Percentiles rank a stretch among this genome's conserved stretches.
phyloP scores from a whole-genome alignment of 2,329 filamentous ascomycete genomes.

The Dryadomyces quercus-mongolicae region DNA sequence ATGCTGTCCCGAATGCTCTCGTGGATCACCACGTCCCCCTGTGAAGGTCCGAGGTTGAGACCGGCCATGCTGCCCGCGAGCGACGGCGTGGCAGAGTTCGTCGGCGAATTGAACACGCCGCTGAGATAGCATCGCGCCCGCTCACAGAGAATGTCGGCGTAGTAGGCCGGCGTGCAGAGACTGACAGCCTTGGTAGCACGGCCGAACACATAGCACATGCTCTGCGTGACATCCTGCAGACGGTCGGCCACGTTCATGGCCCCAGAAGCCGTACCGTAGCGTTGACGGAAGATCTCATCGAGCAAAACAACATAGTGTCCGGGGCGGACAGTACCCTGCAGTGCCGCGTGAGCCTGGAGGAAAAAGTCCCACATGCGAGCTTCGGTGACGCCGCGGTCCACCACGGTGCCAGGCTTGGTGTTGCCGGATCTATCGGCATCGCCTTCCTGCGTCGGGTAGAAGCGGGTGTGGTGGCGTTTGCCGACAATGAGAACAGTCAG shows the following conservation, averaged over 20 bases:
- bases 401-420: slow-evolving; percentile 59
- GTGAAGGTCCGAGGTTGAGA: neutral
- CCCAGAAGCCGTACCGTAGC: slow-evolving; percentile 20
- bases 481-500: slow-evolving; percentile 69
- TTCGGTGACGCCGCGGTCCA: slow-evolving; percentile 73
- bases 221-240: slow-evolving; percentile 62
- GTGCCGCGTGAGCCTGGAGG: slow-evolving; percentile 64
- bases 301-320: slow-evolving; percentile 69
- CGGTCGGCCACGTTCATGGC: slow-evolving; percentile 36
- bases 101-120: neutral
- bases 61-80: neutral
- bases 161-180: slow-evolving; percentile 80
- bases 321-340: slow-evolving; percentile 54
- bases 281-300: slow-evolving; percentile 51
- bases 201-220: slow-evolving; percentile 72
- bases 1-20: neutral
- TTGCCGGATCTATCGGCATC: neutral
- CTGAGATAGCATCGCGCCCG: slow-evolving; percentile 53
- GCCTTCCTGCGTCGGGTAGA: slow-evolving; percentile 53
- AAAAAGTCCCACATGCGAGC: slow-evolving; percentile 74
- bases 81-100: slow-evolving; percentile 2
- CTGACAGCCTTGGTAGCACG: slow-evolving; percentile 79
- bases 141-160: slow-evolving; percentile 76
- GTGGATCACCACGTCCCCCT: slow-evolving; percentile 2
- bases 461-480: slow-evolving; percentile 81